Base-by-base conservation (phyloP, 768 basidiomycete species). In the Rhodotorula babjevae region DNA sequence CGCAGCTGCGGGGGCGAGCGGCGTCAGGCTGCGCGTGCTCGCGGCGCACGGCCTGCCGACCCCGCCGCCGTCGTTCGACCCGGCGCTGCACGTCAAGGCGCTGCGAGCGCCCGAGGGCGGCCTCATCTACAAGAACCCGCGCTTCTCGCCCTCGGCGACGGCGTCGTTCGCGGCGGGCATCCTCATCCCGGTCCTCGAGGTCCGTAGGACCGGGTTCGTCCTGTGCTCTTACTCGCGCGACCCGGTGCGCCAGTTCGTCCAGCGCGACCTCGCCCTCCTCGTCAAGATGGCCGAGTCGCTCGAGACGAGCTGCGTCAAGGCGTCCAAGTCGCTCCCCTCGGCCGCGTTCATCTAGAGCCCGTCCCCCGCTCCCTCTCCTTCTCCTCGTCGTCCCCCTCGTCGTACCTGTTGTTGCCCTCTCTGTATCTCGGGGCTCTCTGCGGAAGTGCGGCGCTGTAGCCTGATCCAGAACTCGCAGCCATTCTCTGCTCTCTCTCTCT, bases 31-130 rank as follows among this genome's bases (percentile, higher is more conserved):
- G 27, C 63, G 66, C 31, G 60, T 77, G 47, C 62, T 76, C 40
- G 73, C 78, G 11, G 49, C 73, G 19, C 68, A 62, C 50, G 76
- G 76, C 52, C 63, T 78, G 27, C 76, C 77, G 4, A 29, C 29
- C 27, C 75, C 76, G 27, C 71, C 73, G 7, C 76, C 75, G 27
- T 64, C 70, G 25, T 77, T 77, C 61, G 77, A 79, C 61, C 72
- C 74, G 14, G 69, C 62, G 19, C 71, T 79, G 16, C 76, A 77
- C 58, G 66, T 76, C 60, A 75, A 75, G 46, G 76, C 77, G 18
- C 63, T 78, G 19, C 66, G 74, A 27, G 66, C 73, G 21, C 71
- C 74, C 19, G 77, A 78, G 58, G 77, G 77, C 53, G 77, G 77
- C 3, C 68, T 78, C 14, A 56, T 78, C 49, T 78, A 78, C 70